Conservation (phyloP, 2,329 filamentous ascomycete genomes). For the Domatiomyces globalis region DNA sequence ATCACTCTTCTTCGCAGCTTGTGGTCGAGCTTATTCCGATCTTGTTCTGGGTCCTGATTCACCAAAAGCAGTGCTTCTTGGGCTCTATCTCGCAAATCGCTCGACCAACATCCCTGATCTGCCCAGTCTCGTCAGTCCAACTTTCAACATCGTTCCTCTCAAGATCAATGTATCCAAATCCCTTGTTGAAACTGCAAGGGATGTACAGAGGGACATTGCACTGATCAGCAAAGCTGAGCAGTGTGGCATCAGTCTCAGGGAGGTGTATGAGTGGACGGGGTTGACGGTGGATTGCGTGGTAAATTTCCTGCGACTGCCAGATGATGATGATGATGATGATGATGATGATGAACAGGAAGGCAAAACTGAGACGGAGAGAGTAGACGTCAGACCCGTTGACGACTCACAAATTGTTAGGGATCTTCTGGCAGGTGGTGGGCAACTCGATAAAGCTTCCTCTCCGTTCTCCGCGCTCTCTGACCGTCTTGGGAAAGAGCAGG, state of each 20-base stretch:
- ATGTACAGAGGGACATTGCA: conserved; percentile 55
- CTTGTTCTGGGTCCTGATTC: conserved; percentile 18
- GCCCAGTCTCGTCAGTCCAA: conserved; percentile 47
- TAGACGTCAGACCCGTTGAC: background rate
- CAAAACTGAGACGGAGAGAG: background rate
- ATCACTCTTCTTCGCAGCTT: conserved; percentile 59
- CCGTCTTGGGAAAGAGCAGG: background rate
- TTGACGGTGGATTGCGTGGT: conserved; percentile 56
- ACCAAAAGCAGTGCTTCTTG: conserved; percentile 44
- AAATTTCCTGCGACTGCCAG: conserved; percentile 58
- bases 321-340: conserved; percentile 13
- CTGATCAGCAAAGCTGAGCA: conserved; percentile 44
- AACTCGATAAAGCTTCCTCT: background rate
- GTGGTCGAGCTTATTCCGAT: conserved; percentile 40
- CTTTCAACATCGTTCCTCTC: conserved; percentile 65
- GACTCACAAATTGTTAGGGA: no score
- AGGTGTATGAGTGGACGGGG: conserved; percentile 64
- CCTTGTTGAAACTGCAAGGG: conserved; percentile 39
- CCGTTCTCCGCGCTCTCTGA: background rate
- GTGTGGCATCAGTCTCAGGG: conserved; percentile 48
- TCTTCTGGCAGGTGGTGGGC: background rate
- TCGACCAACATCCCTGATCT: conserved; percentile 38
- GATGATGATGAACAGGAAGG: conserved; percentile 1
- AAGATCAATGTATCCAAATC: conserved; percentile 33
- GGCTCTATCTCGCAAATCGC: conserved; percentile 73